Percentiles rank a stretch among this genome's conserved stretches.
These are phyloP conservation scores for Chytriomyces sp. DNA, from an alignment of 192 early-diverging fungal genomes.

Conservation along the genomic window DNA sequence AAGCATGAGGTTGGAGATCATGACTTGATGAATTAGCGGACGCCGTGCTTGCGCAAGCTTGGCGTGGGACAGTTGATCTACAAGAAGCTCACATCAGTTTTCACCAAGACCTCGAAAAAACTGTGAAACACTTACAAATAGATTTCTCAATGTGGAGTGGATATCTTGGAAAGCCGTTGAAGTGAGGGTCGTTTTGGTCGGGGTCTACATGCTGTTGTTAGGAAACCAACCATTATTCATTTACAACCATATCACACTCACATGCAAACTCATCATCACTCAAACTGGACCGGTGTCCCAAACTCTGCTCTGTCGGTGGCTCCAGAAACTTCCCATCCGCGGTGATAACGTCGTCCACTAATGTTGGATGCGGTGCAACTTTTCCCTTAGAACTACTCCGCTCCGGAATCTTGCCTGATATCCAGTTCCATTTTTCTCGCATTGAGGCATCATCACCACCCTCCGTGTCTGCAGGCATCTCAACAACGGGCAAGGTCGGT, in stretches of 20 bases:
- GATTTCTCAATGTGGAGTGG: conserved; percentile 34
- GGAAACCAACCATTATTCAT: background rate
- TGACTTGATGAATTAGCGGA: conserved; percentile 50
- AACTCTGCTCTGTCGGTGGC: background rate
- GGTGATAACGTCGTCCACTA: background rate
- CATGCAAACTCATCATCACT: conserved; percentile 22
- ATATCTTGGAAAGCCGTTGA: conserved; percentile 24
- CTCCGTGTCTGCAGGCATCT: background rate
- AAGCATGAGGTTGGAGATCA: conserved; percentile 57
- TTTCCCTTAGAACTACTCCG: background rate
- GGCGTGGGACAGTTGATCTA: conserved; percentile 48
- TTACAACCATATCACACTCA: background rate
- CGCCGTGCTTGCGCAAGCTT: conserved; percentile 50
- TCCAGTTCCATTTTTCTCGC: background rate
- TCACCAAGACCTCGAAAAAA: background rate
- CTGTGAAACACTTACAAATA: conserved; percentile 16
- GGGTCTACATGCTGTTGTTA: background rate
- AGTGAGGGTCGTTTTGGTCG: background rate
- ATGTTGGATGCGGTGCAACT: background rate
- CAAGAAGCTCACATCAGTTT: background rate
- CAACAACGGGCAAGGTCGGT: background rate
- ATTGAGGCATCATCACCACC: too few relatives aligned
- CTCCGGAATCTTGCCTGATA: background rate
- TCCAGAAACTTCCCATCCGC: background rate
- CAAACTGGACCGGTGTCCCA: background rate